Base-by-base conservation (phyloP, 2,329 filamentous ascomycete species). In the Zymoseptoria ardabiliae region DNA sequence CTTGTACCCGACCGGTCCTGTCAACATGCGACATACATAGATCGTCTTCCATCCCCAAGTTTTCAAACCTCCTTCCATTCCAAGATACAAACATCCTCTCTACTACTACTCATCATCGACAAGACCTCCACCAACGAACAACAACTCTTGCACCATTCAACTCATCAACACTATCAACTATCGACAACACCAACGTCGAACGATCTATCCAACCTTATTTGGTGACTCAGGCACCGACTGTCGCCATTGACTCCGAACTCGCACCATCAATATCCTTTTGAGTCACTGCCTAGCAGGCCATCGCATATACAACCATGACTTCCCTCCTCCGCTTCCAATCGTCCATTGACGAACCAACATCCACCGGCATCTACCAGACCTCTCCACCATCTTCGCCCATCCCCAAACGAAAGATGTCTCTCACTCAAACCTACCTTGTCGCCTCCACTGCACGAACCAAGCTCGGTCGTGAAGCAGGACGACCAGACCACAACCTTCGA, bases 361-460 rank as follows among this genome's bases (percentile, higher is more conserved):
- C 75, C 57, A 72, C 77, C 71, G 76, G 74, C 50, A 73, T 74
- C 57, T 75, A 76, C 70, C 74, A 74, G 35, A 74, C 73, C 73
- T 75, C 69, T 62, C 76, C 71, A 66, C 72, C 66, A 30, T 66
- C 69, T 28, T 75, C 75, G 62, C 74, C 77, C 59, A 73, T 75
- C 64, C 79, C 79, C 75, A 79, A 88, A 79, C 89, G 91, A 78
- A 92, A 88, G 79, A 97, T 97, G 94, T 95, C 89, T 75, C 88
- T 97, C 80, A 95, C 93, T 25, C 91, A 97, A 79, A 97, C 93
- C 63, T 99, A 97, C 88, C 96, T 91, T 81, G 88, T 97, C 71
- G 94, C 94, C 74, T 92, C 96, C 82, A 93, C 92, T 78, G 94
- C 94, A 74, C 87, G 94, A 76, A 88, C 87, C 70, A 99, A 99